Percentiles rank a stretch among this genome's conserved stretches.
Conservation (phyloP, 1,284 basidiomycete species). For the Lentinula novae-zelandiae region DNA sequence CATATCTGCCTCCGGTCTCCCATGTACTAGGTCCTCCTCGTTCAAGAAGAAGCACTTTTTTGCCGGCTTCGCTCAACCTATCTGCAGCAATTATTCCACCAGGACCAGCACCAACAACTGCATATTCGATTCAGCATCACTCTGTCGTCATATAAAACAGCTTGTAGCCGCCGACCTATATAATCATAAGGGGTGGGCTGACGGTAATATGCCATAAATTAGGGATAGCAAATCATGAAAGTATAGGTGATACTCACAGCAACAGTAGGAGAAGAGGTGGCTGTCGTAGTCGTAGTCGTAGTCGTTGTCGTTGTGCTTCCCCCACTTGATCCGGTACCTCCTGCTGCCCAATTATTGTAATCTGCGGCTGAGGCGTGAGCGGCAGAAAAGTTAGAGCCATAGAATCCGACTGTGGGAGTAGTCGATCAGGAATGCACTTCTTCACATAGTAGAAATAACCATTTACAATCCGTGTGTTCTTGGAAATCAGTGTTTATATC, state of each 20-base stretch:
- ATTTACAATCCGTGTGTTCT: slow-evolving; percentile 43
- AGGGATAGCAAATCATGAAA: slow-evolving; percentile 30
- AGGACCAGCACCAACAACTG: slow-evolving; percentile 21
- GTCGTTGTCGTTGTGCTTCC: slow-evolving; percentile 22
- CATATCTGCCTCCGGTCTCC: slow-evolving; percentile 56
- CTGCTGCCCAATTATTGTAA: slow-evolving; percentile 49
- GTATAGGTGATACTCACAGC: not conserved
- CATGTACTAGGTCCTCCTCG: slow-evolving; percentile 61
- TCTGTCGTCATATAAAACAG: no score
- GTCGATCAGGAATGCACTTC: not conserved
- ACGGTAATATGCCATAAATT: not conserved
- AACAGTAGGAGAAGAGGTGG: slow-evolving; percentile 28
- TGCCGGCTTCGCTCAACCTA: slow-evolving; percentile 55
- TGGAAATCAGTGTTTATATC: slow-evolving; percentile 32
- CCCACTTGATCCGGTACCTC: slow-evolving; percentile 33
- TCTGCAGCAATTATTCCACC: slow-evolving; percentile 42
- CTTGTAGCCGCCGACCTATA: slow-evolving; percentile 26
- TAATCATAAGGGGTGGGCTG: slow-evolving; percentile 53
- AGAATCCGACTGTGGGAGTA: slow-evolving; percentile 48
- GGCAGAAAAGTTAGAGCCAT: slow-evolving; percentile 43
- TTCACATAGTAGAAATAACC: not conserved
- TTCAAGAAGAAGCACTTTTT: slow-evolving; percentile 59
- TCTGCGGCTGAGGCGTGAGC: slow-evolving; percentile 42
- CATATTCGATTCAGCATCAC: slow-evolving; percentile 23
- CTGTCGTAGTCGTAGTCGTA: slow-evolving; percentile 24